Evolutionary conservation across 306 rosid genomes (phyloP).

Genomic region (Quercus robur): DNA sequence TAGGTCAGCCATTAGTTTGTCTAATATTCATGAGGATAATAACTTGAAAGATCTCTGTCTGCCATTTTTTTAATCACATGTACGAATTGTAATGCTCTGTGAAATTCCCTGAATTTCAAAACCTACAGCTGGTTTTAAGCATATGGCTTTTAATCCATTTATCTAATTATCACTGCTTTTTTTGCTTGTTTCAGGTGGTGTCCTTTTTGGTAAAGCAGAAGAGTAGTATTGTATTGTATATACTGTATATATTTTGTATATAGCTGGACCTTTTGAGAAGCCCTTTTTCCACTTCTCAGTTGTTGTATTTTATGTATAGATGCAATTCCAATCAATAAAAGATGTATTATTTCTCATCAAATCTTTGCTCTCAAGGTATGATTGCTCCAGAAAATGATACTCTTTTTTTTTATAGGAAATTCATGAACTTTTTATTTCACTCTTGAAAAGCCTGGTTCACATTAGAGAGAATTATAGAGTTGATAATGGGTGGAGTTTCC

Average conservation of each 20-base stretch:
- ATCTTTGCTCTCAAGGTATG: background rate
- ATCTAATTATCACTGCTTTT: background rate
- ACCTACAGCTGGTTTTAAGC: background rate
- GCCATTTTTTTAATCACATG: background rate
- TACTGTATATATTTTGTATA: slow-evolving; percentile 35
- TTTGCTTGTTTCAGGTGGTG: slow-evolving; percentile 75
- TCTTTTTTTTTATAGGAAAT: background rate
- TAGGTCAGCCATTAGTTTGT: background rate
- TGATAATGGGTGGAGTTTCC: too few relatives aligned
- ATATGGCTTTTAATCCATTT: background rate
- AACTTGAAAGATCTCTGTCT: background rate
- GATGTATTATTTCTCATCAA: background rate
- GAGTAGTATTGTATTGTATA: slow-evolving; percentile 23
- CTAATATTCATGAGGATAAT: background rate
- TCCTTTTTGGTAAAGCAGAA: slow-evolving; percentile 75
- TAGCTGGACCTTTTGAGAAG: background rate
- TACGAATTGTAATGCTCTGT: background rate
- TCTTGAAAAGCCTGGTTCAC: too few relatives aligned
- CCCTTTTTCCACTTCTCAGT: background rate
- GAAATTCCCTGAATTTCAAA: background rate
- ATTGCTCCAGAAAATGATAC: background rate
- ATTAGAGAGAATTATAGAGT: too few relatives aligned
- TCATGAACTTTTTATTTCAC: too few relatives aligned
- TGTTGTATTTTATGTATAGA: slow-evolving; percentile 8
- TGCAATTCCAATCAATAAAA: background rate